These are phyloP conservation scores for Pulveroboletus sp. DNA, from an alignment of 768 basidiomycete genomes.

Conservation along the genomic window DNA sequence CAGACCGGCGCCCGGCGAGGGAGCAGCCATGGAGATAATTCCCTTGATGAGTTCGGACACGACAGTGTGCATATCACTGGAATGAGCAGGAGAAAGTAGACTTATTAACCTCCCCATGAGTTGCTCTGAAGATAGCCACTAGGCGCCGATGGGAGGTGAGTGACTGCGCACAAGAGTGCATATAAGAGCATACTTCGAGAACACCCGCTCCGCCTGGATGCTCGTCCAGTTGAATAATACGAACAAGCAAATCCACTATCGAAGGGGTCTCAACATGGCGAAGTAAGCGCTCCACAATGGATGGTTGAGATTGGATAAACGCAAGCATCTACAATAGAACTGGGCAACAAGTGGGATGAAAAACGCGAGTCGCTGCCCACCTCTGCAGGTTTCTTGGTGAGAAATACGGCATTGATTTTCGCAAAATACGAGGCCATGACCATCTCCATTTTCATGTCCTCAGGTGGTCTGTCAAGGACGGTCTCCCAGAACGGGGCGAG, in stretches of 20 bases:
- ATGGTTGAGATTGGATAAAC: slow-evolving; percentile 82
- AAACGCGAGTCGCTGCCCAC: slow-evolving; percentile 41
- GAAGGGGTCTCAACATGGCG: slow-evolving; percentile 85
- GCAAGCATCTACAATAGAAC: slow-evolving; percentile 68
- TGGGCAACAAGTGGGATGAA: slow-evolving; percentile 15
- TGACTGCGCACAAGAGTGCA: slow-evolving; percentile 26
- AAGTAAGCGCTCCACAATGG: slow-evolving; percentile 76
- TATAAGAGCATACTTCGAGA: slow-evolving; percentile 67
- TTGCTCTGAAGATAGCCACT: slow-evolving; percentile 87
- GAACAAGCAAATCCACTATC: slow-evolving; percentile 85
- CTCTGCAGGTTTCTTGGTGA: slow-evolving; percentile 86
- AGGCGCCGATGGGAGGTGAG: slow-evolving; percentile 29
- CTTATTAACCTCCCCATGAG: slow-evolving; percentile 79
- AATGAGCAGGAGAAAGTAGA: slow-evolving; percentile 73
- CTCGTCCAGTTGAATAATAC: slow-evolving; percentile 88
- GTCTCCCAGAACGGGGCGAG: slow-evolving; percentile 90
- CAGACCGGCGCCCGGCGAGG: slow-evolving; percentile 73
- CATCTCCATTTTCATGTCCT: slow-evolving; percentile 84
- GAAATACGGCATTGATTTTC: slow-evolving; percentile 86
- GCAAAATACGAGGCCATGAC: slow-evolving; percentile 89
- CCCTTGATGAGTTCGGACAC: slow-evolving; percentile 90
- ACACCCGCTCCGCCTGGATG: slow-evolving; percentile 75
- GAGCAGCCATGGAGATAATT: slow-evolving; percentile 91
- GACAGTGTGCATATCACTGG: slow-evolving; percentile 74
- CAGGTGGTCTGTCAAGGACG: slow-evolving; percentile 70